phyloP scores from a whole-genome alignment of 2,329 filamentous ascomycete genomes.

The Pleochaeta shiraiana region DNA sequence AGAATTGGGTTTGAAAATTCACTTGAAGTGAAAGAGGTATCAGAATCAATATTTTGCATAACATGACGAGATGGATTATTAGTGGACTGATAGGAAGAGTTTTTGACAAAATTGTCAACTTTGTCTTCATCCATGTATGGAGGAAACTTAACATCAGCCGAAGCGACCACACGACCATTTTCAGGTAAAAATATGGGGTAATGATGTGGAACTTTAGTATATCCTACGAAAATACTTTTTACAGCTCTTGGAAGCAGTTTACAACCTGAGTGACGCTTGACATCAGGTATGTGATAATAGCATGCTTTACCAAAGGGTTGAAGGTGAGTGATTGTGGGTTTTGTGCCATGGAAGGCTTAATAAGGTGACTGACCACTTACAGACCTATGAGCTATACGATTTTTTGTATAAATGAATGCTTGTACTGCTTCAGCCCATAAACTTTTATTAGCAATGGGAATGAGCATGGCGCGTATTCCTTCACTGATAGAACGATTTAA shows the following conservation, averaged over 20 bases:
- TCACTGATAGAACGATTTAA: not conserved
- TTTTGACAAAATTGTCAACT: too few species aligned
- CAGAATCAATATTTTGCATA: too few species aligned
- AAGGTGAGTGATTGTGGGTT: not conserved
- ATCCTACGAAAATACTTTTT: conserved; percentile 2
- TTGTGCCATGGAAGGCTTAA: not conserved
- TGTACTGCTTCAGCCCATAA: conserved; percentile 3
- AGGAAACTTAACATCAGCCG: not conserved
- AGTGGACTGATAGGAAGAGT: too few species aligned
- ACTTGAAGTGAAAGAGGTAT: too few species aligned
- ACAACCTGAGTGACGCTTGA: not conserved
- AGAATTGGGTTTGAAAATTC: conserved; percentile 83
- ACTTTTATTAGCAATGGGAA: not conserved
- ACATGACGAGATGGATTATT: too few species aligned
- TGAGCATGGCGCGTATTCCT: not conserved
- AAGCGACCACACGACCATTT: not conserved
- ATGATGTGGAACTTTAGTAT: not conserved
- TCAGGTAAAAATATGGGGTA: not conserved
- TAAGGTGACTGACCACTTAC: not conserved
- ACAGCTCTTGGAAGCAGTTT: not conserved
- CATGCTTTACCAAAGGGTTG: not conserved
- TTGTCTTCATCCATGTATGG: not conserved
- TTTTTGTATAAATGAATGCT: conserved; percentile 1
- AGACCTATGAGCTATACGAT: not conserved
- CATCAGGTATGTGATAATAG: not conserved